A percentile compares a stretch with the other conserved stretches of the same genome.
These are phyloP conservation scores for Smithsoniella earleae DNA, from an alignment of 163 green algal species.

Conservation along the genomic window DNA sequence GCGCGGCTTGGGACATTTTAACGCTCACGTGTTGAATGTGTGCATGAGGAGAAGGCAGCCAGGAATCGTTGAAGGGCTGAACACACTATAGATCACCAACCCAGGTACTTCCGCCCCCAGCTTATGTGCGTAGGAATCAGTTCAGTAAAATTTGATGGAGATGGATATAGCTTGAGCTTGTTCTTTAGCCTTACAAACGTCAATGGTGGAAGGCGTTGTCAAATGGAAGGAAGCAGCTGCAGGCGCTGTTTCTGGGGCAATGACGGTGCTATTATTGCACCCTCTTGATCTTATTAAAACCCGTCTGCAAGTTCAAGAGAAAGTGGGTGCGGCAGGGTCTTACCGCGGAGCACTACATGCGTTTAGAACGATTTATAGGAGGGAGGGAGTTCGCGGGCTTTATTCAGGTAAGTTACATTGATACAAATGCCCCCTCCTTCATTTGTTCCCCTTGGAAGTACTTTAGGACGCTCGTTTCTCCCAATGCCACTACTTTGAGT, in stretches of 20 bases:
- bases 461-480: no score
- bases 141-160: no score
- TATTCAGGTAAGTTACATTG: conserved; percentile 10
- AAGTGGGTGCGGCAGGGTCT: background rate
- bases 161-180: no score
- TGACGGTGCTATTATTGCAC: conserved; percentile 3
- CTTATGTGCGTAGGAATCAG: no score
- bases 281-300: conserved; percentile 30
- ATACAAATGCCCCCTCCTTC: background rate
- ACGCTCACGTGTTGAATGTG: no score
- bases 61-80: background rate
- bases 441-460: no score
- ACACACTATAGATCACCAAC: background rate
- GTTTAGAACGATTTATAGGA: background rate
- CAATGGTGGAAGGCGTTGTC: background rate
- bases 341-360: conserved; percentile 5
- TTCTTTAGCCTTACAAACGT: background rate
- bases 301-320: conserved; percentile 21
- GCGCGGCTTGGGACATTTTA: no score
- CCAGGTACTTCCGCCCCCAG: no score
- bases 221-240: conserved; percentile 26
- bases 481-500: no score
- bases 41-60: background rate
- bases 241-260: conserved; percentile 4
- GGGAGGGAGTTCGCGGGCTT: conserved; percentile 12